Conservation (phyloP, 257 asterid species). For the Mitragyna speciosa region DNA sequence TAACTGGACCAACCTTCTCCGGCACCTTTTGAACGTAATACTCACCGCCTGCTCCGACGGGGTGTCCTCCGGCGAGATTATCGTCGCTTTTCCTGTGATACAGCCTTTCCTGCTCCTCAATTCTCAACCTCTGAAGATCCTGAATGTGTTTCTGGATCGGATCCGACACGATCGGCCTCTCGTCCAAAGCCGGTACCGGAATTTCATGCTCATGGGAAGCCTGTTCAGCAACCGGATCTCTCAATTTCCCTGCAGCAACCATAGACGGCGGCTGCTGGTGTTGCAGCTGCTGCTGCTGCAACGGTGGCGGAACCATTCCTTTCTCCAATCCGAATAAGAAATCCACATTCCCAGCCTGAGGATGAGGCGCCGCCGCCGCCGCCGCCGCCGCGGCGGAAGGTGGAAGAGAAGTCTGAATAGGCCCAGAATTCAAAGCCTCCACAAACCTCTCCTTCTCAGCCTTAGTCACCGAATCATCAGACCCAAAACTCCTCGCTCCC, state of each 20-base stretch:
- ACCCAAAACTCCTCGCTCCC: constrained; percentile 54
- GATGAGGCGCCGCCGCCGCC: constrained; percentile 30
- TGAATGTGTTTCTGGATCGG: constrained; percentile 96
- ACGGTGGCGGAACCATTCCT: constrained; percentile 35
- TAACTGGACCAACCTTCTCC: constrained; percentile 46
- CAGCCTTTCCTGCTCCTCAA: constrained; percentile 70
- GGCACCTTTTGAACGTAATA: constrained; percentile 51
- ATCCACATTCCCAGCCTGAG: constrained; percentile 48
- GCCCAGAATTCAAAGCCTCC: constrained; percentile 88
- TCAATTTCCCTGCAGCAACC: constrained; percentile 13
- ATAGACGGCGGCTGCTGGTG: constrained; percentile 5
- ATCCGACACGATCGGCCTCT: constrained; percentile 53
- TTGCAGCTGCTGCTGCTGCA: constrained; percentile 31
- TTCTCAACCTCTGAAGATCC: constrained; percentile 78
- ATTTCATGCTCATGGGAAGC: constrained; percentile 27
- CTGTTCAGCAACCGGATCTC: constrained; percentile 29
- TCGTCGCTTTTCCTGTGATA: constrained; percentile 64
- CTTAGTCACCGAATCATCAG: constrained; percentile 52
- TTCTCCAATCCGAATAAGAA: constrained; percentile 75
- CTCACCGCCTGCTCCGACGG: constrained; percentile 61
- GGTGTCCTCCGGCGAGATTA: constrained; percentile 39
- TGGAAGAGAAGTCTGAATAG: constrained; percentile 50
- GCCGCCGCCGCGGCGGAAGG: constrained; percentile 31
- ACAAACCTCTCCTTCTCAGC: constrained; percentile 93
- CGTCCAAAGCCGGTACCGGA: constrained; percentile 46